phyloP scores from a whole-genome alignment of 495 filamentous ascomycete genomes.

The Evansstolkia leycettana region DNA sequence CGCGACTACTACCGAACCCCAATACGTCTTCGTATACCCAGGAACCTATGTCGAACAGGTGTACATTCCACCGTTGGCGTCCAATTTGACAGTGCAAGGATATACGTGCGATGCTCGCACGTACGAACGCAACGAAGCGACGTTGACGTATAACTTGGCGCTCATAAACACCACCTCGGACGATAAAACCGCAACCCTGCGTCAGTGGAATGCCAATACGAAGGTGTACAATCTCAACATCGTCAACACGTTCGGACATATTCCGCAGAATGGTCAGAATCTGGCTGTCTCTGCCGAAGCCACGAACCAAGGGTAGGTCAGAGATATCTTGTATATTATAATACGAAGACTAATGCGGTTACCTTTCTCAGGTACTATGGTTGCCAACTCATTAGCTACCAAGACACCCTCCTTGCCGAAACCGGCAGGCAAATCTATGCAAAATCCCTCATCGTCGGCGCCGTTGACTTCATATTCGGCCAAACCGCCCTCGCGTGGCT shows the following conservation, averaged over 20 bases:
- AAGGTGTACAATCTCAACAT: conserved; percentile 54
- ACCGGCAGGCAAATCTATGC: conserved; percentile 47
- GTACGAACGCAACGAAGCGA: conserved; percentile 47
- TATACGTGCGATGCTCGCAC: conserved; percentile 42
- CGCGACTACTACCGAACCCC: conserved; percentile 29
- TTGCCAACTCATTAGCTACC: conserved; percentile 42
- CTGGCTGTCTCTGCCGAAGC: conserved; percentile 44
- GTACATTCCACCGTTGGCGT: conserved; percentile 34
- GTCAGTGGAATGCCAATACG: conserved; percentile 37
- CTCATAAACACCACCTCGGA: conserved; percentile 26
- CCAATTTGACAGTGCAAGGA: conserved; percentile 47
- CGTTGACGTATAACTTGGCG: conserved; percentile 34
- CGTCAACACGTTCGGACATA: conserved; percentile 41
- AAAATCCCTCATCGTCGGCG: conserved; percentile 42
- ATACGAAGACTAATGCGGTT: too few relatives aligned
- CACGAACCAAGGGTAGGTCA: conserved; percentile 39
- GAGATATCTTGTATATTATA: too few relatives aligned
- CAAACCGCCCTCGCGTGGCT: conserved; percentile 50
- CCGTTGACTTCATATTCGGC: conserved; percentile 58
- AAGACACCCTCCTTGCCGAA: conserved; percentile 51
- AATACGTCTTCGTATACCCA: conserved; percentile 50
- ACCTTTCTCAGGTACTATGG: too few relatives aligned
- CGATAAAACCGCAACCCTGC: conserved; percentile 37
- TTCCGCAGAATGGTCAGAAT: conserved; percentile 43
- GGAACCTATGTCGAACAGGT: conserved; percentile 49